Conservation (phyloP, 164 flowering plant genomes). For the Annona squamosa region DNA sequence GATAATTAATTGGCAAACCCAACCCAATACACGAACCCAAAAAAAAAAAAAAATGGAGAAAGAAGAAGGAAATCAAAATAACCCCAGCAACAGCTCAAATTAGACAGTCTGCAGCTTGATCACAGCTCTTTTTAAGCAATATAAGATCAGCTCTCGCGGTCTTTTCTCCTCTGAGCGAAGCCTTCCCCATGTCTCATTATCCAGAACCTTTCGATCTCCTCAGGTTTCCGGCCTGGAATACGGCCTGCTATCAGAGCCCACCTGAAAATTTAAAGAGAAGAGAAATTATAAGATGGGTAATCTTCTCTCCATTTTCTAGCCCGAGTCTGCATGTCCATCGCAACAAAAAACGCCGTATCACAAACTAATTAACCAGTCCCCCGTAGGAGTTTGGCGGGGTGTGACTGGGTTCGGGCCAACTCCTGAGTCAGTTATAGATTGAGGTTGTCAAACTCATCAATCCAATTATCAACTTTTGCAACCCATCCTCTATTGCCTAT, state of each 20-base stretch:
- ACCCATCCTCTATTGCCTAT: no score
- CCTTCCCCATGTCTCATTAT: constrained; percentile 61
- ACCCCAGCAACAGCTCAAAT: not conserved
- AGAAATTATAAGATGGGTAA: no score
- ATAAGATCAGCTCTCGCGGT: not conserved
- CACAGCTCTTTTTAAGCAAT: not conserved
- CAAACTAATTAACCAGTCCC: no score
- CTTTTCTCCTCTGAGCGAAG: not conserved
- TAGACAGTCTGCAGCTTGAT: not conserved
- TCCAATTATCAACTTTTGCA: no score
- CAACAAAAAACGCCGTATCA: no score
- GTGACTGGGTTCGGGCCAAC: no score
- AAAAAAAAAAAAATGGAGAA: not conserved
- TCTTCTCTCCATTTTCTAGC: no score
- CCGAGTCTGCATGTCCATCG: no score
- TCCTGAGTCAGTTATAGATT: no score
- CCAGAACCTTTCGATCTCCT: constrained; percentile 84
- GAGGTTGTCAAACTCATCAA: no score
- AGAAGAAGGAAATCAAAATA: not conserved
- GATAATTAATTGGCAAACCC: not conserved
- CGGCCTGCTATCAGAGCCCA: constrained; percentile 73
- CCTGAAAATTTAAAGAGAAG: constrained; percentile 22
- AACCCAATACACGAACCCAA: not conserved
- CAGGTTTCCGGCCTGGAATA: constrained; percentile 67
- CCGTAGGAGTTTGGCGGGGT: no score